Conservation (phyloP, 2,329 filamentous ascomycete species). For the Monascus ruber region DNA sequence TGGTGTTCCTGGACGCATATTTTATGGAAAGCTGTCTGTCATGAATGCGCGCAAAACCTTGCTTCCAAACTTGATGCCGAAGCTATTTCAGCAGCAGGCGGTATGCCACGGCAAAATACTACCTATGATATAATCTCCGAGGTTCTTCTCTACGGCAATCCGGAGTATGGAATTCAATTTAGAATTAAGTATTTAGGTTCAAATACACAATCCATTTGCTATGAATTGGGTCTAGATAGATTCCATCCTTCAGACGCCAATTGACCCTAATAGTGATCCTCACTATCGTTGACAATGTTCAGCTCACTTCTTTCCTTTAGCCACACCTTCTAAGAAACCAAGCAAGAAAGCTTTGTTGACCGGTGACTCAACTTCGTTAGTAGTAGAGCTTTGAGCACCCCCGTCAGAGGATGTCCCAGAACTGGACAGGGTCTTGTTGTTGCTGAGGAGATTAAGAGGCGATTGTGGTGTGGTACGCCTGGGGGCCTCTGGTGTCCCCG, state of each 20-base stretch:
- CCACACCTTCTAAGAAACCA: slow-evolving; percentile 56
- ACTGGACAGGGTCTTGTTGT: slow-evolving; percentile 8
- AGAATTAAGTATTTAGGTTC: too few relatives aligned
- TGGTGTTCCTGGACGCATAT: slow-evolving; percentile 21
- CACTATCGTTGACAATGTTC: too few relatives aligned
- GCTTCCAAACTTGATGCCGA: not conserved
- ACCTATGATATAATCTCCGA: slow-evolving; percentile 4
- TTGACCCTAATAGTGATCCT: too few relatives aligned
- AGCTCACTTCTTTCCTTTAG: slow-evolving; percentile 29
- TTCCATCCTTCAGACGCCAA: too few relatives aligned
- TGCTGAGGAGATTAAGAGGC: slow-evolving; percentile 12
- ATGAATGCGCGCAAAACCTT: not conserved
- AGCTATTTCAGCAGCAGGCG: not conserved
- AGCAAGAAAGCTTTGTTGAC: slow-evolving; percentile 67
- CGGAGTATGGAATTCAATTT: too few relatives aligned
- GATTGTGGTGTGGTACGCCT: slow-evolving; percentile 21
- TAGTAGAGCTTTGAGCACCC: slow-evolving; percentile 41
- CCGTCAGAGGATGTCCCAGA: slow-evolving; percentile 10
- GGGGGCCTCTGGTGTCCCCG: slow-evolving; percentile 11
- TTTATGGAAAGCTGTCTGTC: slow-evolving; percentile 6
- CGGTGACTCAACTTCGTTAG: slow-evolving; percentile 40
- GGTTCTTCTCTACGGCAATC: not conserved
- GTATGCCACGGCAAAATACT: not conserved
- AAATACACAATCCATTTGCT: too few relatives aligned
- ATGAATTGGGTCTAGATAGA: too few relatives aligned